A percentile compares a stretch with the other conserved stretches of the same genome.
These are phyloP conservation scores for Rhodotorula toruloides DNA, from an alignment of 768 basidiomycete genomes.

Conservation along the genomic window DNA sequence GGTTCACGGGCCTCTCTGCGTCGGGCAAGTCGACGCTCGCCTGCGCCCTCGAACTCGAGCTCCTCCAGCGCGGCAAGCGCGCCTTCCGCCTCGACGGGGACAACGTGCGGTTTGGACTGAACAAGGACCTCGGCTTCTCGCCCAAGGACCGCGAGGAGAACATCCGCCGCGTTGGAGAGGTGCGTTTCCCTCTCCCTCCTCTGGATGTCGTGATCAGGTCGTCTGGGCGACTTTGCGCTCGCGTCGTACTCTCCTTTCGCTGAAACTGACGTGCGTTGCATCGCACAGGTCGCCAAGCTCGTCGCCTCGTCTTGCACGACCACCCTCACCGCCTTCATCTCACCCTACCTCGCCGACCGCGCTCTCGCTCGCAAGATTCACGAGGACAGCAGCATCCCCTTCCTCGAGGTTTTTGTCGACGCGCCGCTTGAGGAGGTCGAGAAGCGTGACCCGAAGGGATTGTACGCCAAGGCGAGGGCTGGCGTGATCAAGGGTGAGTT, in stretches of 20 bases:
- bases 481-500: conserved; percentile 86
- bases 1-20: conserved; percentile 85
- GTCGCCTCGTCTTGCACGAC: conserved; percentile 84
- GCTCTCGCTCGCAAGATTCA: conserved; percentile 76
- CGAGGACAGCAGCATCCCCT: conserved; percentile 63
- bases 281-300: conserved; percentile 77
- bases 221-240: background rate
- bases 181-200: conserved; percentile 44
- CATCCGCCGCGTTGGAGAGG: conserved; percentile 95
- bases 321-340: conserved; percentile 93
- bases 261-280: background rate
- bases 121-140: conserved; percentile 92
- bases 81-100: conserved; percentile 93
- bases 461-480: conserved; percentile 92
- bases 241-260: background rate
- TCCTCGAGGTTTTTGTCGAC: conserved; percentile 92
- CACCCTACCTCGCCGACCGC: conserved; percentile 88
- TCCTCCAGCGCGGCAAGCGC: conserved; percentile 78
- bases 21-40: conserved; percentile 82
- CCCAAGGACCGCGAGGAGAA: conserved; percentile 89
- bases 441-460: conserved; percentile 88
- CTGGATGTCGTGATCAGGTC: background rate
- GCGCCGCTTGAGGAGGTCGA: conserved; percentile 84
- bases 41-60: conserved; percentile 90
- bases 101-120: conserved; percentile 89